A percentile compares a stretch with the other conserved stretches of the same genome.
phyloP scores from a whole-genome alignment of 768 basidiomycete species.

The Mycena filopes region DNA sequence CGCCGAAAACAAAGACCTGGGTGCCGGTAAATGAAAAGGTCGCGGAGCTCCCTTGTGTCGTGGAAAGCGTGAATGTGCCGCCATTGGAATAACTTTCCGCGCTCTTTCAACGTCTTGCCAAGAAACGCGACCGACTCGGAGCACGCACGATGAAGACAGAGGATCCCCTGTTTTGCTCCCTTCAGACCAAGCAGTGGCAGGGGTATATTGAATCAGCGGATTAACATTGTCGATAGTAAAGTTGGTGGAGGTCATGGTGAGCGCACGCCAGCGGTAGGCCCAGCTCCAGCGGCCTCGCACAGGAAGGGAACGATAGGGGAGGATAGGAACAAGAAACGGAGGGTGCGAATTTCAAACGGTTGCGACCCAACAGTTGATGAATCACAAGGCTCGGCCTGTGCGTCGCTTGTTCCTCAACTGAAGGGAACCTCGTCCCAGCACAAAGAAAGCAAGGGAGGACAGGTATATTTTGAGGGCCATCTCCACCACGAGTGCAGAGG shows the following conservation, averaged over 20 bases:
- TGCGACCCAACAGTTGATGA: too few species aligned
- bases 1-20: constrained; percentile 48
- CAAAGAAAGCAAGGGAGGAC: too few species aligned
- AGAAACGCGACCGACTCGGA: not conserved
- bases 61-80: constrained; percentile 47
- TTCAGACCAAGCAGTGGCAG: constrained; percentile 25
- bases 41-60: constrained; percentile 39
- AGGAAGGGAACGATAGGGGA: not conserved
- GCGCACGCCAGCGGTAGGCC: constrained; percentile 19
- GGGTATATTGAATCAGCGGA: constrained; percentile 29
- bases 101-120: not conserved
- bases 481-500: too few species aligned
- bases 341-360: too few species aligned
- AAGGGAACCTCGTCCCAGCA: too few species aligned
- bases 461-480: too few species aligned
- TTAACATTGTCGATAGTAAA: constrained; percentile 36
- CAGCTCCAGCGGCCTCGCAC: constrained; percentile 17
- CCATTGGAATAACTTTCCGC: constrained; percentile 42
- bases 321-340: not conserved
- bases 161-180: constrained; percentile 18
- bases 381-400: too few species aligned
- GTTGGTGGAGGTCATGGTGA: constrained; percentile 27
- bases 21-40: constrained; percentile 49
- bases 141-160: constrained; percentile 17
- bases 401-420: too few species aligned